phyloP scores from a whole-genome alignment of 257 asterid species.

The Solanum tarijense region DNA sequence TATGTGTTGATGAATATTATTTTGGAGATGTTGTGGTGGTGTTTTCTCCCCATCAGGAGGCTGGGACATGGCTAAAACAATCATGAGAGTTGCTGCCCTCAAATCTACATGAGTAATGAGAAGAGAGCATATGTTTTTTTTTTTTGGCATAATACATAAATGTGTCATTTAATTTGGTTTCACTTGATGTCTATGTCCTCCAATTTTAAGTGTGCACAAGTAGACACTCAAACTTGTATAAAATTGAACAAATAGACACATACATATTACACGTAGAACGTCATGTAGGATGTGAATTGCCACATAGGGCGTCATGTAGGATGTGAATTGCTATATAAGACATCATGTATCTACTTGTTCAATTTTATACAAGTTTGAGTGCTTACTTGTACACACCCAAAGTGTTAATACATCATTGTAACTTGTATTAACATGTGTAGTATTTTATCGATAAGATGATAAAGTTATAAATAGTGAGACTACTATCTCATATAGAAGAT shows the following conservation, averaged over 20 bases:
- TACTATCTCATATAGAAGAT: neutral
- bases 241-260: too few species aligned
- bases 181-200: neutral
- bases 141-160: neutral
- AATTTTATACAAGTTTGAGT: too few species aligned
- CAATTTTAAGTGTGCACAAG: neutral
- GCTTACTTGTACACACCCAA: neutral
- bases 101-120: too few species aligned
- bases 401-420: too few species aligned
- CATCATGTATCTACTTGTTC: neutral
- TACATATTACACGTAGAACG: too few species aligned
- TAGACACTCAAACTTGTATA: too few species aligned
- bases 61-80: too few species aligned
- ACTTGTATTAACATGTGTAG: neutral
- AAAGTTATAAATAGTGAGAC: neutral
- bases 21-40: neutral
- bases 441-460: too few species aligned
- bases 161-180: neutral
- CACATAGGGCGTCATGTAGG: too few species aligned
- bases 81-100: too few species aligned
- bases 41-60: neutral
- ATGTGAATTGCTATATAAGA: neutral
- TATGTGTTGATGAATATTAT: neutral
- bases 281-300: too few species aligned
- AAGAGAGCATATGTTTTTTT: neutral